Evolutionary conservation across 2,329 filamentous ascomycete species (phyloP), one percentile per base, ranked within the genome.

Genomic region (Diplodia mutila): DNA sequence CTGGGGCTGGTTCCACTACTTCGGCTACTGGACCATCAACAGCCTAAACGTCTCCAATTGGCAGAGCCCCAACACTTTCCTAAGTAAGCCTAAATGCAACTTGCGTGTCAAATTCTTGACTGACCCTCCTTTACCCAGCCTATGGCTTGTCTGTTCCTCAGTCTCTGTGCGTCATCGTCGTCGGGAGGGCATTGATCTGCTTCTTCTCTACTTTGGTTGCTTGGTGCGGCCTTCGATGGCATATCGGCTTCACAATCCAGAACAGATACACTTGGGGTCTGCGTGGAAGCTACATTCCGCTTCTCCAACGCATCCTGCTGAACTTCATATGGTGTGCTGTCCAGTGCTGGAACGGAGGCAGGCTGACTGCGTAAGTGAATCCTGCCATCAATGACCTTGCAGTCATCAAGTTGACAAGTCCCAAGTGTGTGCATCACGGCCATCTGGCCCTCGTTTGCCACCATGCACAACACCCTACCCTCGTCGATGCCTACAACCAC

Each of bases 271-370:
- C 80, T 8, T 85, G 83, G 83, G 83, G 83, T 3, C 72, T 85
- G 73, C 76, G 80, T 34, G 83, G 78, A 1, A 82, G 80, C 54
- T 85, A 84, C 64, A 82, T 85, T 37, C 82, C 83, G 0, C 73
- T 85, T 18, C 69, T 81, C 7, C 82, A 84, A 71, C 79, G 84
- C 2, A 79, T 83, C 21, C 59, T 85, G 59, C 76, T 85, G 9
- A 84, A 84, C 70, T 84, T 85, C 66, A 83, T 85, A 53, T 85
- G 83, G 83, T 82, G 79, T 46, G 80, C 82, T 4, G 75, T 83
- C 0, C 82, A 84, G 69, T 83, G 79, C 42, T 78, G 76, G 76
- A 78, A 77, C 25, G 76, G 76, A 12, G 76, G 76, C 5, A 70
- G 76, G 11, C 69, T 78, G 1, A 66, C 74, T 25, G 75, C 76